Evolutionary conservation across 2,329 filamentous ascomycete genomes (phyloP).

Genomic region (Pseudogymnoascus sp.): DNA sequence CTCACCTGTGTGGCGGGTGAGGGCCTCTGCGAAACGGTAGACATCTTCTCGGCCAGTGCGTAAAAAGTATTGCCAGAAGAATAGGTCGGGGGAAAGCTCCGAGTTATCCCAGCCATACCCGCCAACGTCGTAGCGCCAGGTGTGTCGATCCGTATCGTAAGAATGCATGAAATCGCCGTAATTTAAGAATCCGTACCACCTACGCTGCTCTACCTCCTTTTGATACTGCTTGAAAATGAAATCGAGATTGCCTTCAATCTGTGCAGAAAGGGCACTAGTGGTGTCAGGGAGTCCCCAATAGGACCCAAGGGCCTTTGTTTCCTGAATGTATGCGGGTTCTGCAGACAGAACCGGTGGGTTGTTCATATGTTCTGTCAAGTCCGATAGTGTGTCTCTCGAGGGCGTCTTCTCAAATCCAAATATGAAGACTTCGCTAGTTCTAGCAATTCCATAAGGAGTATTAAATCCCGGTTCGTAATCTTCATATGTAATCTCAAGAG

Average conservation of each 20-base stretch:
- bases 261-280: constrained; percentile 24
- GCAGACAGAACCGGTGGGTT: constrained; percentile 44
- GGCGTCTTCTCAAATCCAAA: constrained; percentile 46
- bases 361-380: constrained; percentile 37
- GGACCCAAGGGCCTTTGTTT: constrained; percentile 44
- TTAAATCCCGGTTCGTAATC: constrained; percentile 48
- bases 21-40: constrained; percentile 49
- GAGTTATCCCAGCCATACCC: constrained; percentile 59
- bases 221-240: constrained; percentile 49
- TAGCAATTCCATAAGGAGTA: constrained; percentile 48
- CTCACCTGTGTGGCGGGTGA: constrained; percentile 50
- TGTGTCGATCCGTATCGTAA: constrained; percentile 49
- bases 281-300: constrained; percentile 42
- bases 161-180: constrained; percentile 55
- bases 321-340: constrained; percentile 38
- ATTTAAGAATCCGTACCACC: constrained; percentile 57
- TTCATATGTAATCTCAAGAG: constrained; percentile 54
- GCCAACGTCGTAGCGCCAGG: constrained; percentile 54
- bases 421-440: constrained; percentile 49
- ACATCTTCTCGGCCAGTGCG: constrained; percentile 48
- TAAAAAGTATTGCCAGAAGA: constrained; percentile 55
- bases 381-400: constrained; percentile 35
- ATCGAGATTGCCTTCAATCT: constrained; percentile 44
- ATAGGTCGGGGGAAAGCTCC: constrained; percentile 53
- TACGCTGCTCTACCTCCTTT: constrained; percentile 44